These are phyloP conservation scores for Syzygium oleosum DNA, from an alignment of 345 rosid species.

Conservation along the genomic window DNA sequence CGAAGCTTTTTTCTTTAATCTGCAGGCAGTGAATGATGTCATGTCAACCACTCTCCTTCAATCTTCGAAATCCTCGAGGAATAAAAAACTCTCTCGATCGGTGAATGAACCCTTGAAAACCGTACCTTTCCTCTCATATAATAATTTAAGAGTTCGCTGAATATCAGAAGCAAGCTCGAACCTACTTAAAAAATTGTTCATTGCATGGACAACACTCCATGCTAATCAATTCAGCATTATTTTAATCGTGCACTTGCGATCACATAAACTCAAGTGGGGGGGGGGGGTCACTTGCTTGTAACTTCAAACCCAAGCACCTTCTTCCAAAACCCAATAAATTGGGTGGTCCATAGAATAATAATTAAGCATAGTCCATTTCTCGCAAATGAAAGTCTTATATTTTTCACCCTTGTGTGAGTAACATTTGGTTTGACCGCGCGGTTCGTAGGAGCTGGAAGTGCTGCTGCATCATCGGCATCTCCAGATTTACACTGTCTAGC, in stretches of 20 bases:
- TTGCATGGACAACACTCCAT: background rate
- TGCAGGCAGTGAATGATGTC: background rate
- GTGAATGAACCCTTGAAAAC: background rate
- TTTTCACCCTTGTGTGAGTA: background rate
- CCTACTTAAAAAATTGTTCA: background rate
- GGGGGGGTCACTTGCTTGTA: background rate
- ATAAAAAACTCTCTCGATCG: background rate
- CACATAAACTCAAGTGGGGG: background rate
- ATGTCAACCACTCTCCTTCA: background rate
- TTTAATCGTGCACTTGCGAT: background rate
- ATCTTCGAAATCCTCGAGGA: background rate
- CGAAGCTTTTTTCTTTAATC: background rate
- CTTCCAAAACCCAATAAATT: background rate
- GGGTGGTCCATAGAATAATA: background rate
- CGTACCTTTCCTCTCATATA: background rate
- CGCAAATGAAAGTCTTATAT: background rate
- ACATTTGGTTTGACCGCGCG: background rate
- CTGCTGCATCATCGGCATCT: background rate
- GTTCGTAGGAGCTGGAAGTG: background rate
- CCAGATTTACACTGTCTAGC: background rate
- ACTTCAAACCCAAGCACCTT: background rate
- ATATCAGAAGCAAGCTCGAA: background rate
- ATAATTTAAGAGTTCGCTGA: background rate
- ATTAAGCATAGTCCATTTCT: background rate
- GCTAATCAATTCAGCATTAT: background rate